These are phyloP conservation scores for Plasmodiophora brassicae DNA, from an alignment of 208 protist species.

Conservation along the genomic window DNA sequence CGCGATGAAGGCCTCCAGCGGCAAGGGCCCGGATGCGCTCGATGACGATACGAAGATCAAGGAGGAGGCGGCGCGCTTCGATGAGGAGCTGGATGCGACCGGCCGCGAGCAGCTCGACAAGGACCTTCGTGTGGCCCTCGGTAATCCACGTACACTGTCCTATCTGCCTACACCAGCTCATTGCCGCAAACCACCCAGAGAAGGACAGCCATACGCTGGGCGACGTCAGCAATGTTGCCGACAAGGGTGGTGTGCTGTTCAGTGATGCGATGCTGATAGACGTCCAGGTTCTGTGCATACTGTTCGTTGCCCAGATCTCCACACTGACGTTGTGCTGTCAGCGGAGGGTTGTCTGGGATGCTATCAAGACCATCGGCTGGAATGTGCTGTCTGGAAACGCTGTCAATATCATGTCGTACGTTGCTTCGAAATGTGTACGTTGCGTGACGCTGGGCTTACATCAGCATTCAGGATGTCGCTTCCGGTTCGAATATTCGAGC, in stretches of 20 bases:
- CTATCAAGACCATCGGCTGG: background rate
- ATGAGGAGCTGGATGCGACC: background rate
- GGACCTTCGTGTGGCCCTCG: background rate
- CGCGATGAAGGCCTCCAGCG: too few species aligned
- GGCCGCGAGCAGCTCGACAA: background rate
- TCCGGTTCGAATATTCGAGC: slow-evolving; percentile 31
- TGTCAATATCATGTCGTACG: slow-evolving; percentile 21
- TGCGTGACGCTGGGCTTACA: background rate
- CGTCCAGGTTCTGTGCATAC: background rate
- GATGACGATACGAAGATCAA: background rate
- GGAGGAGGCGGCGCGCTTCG: background rate
- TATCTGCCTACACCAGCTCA: background rate
- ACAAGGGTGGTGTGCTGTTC: background rate
- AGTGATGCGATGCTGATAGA: background rate
- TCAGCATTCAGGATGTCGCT: background rate
- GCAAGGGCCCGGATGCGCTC: too few species aligned
- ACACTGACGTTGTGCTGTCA: background rate
- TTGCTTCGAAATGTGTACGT: background rate
- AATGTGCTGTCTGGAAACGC: slow-evolving; percentile 12
- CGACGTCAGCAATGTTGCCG: background rate
- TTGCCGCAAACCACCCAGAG: background rate
- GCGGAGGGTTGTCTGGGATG: slow-evolving; percentile 1
- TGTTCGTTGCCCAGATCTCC: background rate
- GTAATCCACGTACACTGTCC: background rate
- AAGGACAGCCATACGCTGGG: background rate